Base-by-base conservation (phyloP, 495 filamentous ascomycete genomes). In the Cryomyces minteri region DNA sequence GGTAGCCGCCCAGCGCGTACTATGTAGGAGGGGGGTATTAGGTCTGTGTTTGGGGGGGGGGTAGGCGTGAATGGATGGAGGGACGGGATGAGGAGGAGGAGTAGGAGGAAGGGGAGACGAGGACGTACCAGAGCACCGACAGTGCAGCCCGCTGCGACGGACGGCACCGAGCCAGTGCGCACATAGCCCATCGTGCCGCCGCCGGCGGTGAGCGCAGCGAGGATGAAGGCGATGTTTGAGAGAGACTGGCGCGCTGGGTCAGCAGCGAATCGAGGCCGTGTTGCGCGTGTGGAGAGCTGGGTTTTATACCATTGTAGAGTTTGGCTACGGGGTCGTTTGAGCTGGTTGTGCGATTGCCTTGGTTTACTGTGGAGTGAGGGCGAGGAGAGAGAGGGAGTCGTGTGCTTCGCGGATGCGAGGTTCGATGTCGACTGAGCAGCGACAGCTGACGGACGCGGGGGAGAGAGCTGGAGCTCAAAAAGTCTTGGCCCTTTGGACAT, bases 101-200 rank as follows among this genome's bases (percentile, higher is more conserved):
- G n/a, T 25, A 25, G 18, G 28, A 40, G 40, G 40, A 8, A 12
- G 25, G 6, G 32, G 43, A 49, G 40, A 36, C 51, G 30, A 10
- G 31, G 44, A 49, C 54, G 31, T 63, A 69, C 66, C 34, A 72
- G 51, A 29, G 54, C 67, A 42, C 90, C 90, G 53, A 98, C 84
- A 30, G 77, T 77, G 45, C 80, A 56, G 31, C 90, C 90, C 18
- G 90, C 90, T 2, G 70, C 72, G 49, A 96, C 67, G 11, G 86
- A 93, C 36, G 88, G 88, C 48, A 88, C 58, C 28, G 87, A 94
- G 47, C 83, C 77, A 0, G 86, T 90, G 56, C 78, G 79, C 32
- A 69, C 66, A 62, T 80, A 98, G 56, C 90, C 90, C 53, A 82
- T 80, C 44, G 78, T 77, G 48, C 90, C 90, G 51, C 90, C 90